Evolutionary conservation across 108 stramenopile species (phyloP).

Genomic region (Aureococcus anophagefferens): DNA sequence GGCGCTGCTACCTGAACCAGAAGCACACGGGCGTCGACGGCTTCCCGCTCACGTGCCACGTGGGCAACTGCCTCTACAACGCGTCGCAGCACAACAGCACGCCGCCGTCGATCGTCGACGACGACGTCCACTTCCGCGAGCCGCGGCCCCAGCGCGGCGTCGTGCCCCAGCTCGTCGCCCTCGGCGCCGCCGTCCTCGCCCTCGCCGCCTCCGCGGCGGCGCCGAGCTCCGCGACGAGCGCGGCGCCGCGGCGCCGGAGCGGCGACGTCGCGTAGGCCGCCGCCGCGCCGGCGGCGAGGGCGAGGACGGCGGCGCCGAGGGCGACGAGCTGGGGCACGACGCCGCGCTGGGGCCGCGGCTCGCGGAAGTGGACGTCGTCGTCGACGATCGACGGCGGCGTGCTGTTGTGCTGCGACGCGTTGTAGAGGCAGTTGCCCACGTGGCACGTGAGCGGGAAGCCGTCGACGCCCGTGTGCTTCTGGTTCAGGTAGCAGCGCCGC

Average conservation of each 20-base stretch:
- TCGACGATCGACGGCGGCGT: background rate
- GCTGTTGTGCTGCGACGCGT: background rate
- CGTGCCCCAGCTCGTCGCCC: background rate
- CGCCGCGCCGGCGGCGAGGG: too few relatives aligned
- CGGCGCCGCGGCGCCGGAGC: background rate
- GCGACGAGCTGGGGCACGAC: background rate
- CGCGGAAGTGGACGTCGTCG: background rate
- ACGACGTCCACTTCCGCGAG: background rate
- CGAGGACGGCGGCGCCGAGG: background rate
- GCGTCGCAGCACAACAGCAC: background rate
- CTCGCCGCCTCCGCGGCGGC: background rate
- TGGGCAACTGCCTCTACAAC: constrained; percentile 1
- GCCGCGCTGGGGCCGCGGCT: background rate
- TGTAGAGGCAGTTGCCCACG: constrained; percentile 1
- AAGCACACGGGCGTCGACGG: background rate
- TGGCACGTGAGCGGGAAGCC: background rate
- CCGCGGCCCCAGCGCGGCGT: too few relatives aligned
- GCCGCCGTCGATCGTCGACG: background rate
- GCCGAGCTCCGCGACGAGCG: background rate
- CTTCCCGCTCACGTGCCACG: background rate
- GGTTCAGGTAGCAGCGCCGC: background rate
- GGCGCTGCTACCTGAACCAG: background rate
- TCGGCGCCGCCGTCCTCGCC: background rate
- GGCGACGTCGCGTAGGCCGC: background rate
- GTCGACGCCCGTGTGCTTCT: background rate